Base-by-base conservation (phyloP, 2,329 filamentous ascomycete species). In the Colletotrichum siamense region DNA sequence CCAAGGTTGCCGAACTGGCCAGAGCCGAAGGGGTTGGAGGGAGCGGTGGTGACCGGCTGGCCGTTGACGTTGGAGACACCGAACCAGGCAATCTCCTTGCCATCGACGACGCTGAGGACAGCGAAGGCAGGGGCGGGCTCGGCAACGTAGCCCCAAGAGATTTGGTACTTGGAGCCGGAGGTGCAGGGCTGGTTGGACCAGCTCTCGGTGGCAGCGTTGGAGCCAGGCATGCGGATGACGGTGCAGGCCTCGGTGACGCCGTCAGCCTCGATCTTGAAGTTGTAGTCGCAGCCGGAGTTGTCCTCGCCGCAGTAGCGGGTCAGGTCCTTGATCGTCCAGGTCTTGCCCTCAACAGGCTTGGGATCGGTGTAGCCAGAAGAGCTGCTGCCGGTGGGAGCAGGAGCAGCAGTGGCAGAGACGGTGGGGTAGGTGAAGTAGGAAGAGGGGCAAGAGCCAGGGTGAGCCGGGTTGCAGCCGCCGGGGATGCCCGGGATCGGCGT, bases 261-360 rank as follows among this genome's bases (percentile, higher is more conserved):
- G 34, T 65, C 70, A 15, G 69, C 70, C 44, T 76, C 59, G 28
- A 76, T 68, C 22, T 52, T 67, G 57, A 76, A 76, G 70, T 69
- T 73, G 73, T 76, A 76, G 64, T 73, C 73, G 64, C 73, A 76
- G 12, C 70, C 64, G 5, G 65, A 39, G 70, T 69, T 61, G 22
- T 26, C 34, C 26, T 28, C 26, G 59, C 28, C 44, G 59, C 73
- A 76, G 70, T 73, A 69, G 28, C 73, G 73, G 12, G 28, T 65
- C 70, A 76, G 5, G 34, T 73, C 70, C 70, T 65, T 65, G 59
- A 76, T 65, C 8, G 70, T 65, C 73, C 73, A 76, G 26, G n/a
- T 36, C 64, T 73, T 64, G 69, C 70, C 69, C 39, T 59, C 26
- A 2, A 76, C 57, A 7, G 70, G 63, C 26, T 44, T 59, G 32